Conservation (phyloP, 129 eudicot genomes). For the Pittosporum tobira region DNA sequence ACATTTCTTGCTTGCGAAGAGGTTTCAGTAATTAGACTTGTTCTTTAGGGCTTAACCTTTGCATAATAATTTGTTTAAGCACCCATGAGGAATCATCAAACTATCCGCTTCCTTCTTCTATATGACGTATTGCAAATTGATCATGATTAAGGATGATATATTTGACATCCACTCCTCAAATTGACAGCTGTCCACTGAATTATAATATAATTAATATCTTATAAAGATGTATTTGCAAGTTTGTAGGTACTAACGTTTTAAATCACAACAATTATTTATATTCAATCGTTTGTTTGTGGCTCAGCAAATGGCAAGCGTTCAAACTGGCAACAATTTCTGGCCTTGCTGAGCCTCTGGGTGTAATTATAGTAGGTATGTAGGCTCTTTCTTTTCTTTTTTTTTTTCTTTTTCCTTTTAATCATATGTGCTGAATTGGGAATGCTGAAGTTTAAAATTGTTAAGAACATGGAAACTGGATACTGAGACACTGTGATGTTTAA, state of each 20-base stretch:
- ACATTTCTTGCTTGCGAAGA: too few species aligned
- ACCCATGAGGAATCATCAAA: too few species aligned
- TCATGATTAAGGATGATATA: too few species aligned
- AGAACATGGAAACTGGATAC: background rate
- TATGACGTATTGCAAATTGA: too few species aligned
- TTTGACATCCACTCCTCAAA: too few species aligned
- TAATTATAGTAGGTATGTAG: conserved; percentile 78
- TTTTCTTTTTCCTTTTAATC: too few species aligned
- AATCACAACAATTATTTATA: background rate
- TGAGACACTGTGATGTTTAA: background rate
- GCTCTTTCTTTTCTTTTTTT: too few species aligned
- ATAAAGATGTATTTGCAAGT: background rate
- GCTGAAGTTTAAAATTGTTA: background rate
- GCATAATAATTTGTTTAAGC: too few species aligned
- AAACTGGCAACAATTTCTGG: conserved; percentile 96
- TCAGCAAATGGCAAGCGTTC: conserved; percentile 98
- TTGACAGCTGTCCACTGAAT: too few species aligned
- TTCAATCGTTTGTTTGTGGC: background rate
- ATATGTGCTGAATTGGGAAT: background rate
- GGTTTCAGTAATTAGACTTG: too few species aligned
- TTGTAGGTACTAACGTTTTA: background rate
- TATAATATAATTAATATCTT: background rate
- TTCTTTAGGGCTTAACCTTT: too few species aligned
- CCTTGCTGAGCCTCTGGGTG: conserved; percentile 94
- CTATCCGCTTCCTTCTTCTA: too few species aligned